A percentile compares a stretch with the other conserved stretches of the same genome.
These are phyloP conservation scores for Diaporthe australafricana DNA, from an alignment of 2,329 filamentous ascomycete species.

Conservation along the genomic window DNA sequence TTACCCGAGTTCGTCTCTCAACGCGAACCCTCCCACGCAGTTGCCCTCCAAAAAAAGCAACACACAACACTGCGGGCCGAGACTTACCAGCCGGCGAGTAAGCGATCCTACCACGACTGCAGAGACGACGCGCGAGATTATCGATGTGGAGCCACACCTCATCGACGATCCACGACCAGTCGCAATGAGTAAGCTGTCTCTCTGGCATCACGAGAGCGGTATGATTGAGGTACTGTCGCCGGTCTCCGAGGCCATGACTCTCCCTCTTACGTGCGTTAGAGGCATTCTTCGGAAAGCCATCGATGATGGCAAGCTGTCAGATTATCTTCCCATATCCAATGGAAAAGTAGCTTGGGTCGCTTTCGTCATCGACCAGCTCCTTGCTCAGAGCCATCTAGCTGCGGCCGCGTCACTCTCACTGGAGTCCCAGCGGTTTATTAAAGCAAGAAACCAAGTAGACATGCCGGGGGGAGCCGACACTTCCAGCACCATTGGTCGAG, in stretches of 20 bases:
- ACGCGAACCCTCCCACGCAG: neutral
- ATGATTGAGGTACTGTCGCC: neutral
- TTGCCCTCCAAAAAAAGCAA: neutral
- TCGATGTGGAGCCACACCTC: accelerated
- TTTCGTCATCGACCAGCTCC: neutral
- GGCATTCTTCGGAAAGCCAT: neutral
- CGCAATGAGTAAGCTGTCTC: neutral
- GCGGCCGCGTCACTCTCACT: neutral
- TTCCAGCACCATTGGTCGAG: no score
- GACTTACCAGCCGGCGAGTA: neutral
- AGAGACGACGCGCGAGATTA: neutral
- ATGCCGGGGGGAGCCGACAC: neutral
- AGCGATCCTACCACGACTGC: accelerated
- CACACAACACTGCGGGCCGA: neutral
- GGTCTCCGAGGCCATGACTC: neutral
- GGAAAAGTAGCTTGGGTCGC: neutral
- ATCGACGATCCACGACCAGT: neutral
- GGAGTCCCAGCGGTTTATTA: neutral
- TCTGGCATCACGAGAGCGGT: neutral
- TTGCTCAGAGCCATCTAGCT: neutral
- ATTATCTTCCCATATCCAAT: neutral
- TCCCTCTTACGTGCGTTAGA: neutral
- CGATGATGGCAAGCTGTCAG: neutral
- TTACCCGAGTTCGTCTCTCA: neutral
- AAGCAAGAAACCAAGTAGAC: neutral